Percentiles rank a stretch among this genome's conserved stretches.
These are phyloP conservation scores for Silene coronaria DNA, from an alignment of 179 eudicot genomes.

Conservation along the genomic window DNA sequence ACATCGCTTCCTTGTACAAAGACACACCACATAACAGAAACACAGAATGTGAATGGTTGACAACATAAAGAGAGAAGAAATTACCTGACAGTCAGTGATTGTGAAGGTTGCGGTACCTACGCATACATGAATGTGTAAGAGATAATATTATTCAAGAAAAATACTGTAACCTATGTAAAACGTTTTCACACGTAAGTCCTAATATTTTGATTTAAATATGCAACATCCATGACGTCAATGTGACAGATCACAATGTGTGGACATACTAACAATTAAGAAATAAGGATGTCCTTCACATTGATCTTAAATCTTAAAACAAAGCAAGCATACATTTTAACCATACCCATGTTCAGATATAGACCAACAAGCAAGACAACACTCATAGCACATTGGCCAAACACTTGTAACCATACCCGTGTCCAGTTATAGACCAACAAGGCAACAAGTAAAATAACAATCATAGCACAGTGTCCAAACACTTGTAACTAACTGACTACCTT, in stretches of 20 bases:
- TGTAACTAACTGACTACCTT: neutral
- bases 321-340: neutral
- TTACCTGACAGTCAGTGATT: slow-evolving; percentile 13
- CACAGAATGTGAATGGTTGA: neutral
- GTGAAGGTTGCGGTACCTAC: slow-evolving; percentile 25
- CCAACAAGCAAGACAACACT: neutral
- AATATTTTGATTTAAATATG: neutral
- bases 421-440: neutral
- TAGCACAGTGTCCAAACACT: neutral
- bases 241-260: too few relatives aligned
- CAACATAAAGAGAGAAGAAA: neutral
- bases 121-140: neutral
- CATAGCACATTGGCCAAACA: neutral
- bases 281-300: neutral
- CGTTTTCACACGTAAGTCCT: neutral
- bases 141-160: neutral
- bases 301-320: neutral
- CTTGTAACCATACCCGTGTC: neutral
- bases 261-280: neutral
- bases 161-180: neutral
- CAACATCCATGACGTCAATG: neutral
- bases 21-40: neutral
- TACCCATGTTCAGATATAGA: neutral
- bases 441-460: neutral
- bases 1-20: neutral